Conservation (phyloP, 768 basidiomycete species). For the Crepidotus variabilis region DNA sequence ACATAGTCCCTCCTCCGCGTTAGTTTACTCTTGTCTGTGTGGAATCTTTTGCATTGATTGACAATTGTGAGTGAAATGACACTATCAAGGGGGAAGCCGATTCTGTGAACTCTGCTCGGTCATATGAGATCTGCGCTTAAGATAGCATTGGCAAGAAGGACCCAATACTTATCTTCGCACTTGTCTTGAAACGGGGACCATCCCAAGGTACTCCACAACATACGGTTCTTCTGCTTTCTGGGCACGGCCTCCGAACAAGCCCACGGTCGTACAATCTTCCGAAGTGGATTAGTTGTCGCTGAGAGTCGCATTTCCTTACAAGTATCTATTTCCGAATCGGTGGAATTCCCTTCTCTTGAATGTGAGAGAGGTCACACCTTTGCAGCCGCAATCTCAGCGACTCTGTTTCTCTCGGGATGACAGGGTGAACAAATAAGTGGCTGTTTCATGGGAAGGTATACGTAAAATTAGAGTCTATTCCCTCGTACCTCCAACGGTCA, state of each 20-base stretch:
- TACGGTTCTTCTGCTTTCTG: not conserved
- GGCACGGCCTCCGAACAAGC: not conserved
- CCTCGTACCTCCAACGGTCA: not conserved
- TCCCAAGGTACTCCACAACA: not conserved
- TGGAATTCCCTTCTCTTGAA: not conserved
- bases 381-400: not conserved
- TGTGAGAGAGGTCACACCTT: not conserved
- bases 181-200: not conserved
- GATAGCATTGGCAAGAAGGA: not conserved
- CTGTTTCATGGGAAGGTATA: not conserved
- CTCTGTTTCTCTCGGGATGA: not conserved
- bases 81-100: not conserved
- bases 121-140: not conserved
- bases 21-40: not conserved
- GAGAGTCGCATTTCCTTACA: not conserved
- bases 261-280: not conserved
- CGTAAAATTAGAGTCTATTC: not conserved
- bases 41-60: not conserved
- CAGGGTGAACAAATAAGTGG: not conserved
- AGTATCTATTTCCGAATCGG: not conserved
- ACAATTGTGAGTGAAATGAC: not conserved
- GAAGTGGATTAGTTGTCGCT: not conserved
- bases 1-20: not conserved
- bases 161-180: not conserved
- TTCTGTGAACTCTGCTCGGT: not conserved